Evolutionary conservation across 345 rosid genomes (phyloP).

Genomic region (Mallotus nudiflorus): DNA sequence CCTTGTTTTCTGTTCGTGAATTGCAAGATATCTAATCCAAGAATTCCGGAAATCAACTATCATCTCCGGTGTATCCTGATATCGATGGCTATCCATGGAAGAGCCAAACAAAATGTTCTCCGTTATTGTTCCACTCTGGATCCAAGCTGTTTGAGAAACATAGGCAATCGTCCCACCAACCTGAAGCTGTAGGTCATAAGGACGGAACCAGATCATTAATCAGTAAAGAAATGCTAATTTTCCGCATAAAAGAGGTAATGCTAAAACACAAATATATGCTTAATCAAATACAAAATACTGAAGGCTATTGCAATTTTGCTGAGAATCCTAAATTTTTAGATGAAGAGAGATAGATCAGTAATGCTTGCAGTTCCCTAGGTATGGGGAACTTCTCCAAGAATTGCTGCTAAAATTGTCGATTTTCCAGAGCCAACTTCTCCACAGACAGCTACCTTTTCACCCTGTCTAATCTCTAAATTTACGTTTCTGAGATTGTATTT

Average conservation of each 20-base stretch:
- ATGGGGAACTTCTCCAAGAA: conserved; percentile 84
- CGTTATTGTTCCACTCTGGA: conserved; percentile 81
- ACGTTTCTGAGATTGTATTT: conserved; percentile 64
- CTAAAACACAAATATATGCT: neutral
- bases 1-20: too few species aligned
- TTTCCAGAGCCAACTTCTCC: conserved; percentile 99
- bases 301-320: neutral
- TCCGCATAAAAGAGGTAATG: neutral
- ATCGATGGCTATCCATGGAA: conserved; percentile 60
- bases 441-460: conserved; percentile 83
- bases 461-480: conserved; percentile 52
- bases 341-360: neutral
- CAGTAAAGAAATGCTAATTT: neutral
- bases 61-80: conserved; percentile 75
- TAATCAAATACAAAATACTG: neutral
- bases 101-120: conserved; percentile 86
- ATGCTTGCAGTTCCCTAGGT: conserved; percentile 66
- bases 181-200: conserved; percentile 48
- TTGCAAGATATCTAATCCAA: too few species aligned
- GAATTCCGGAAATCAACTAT: too few species aligned
- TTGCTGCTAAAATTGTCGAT: conserved; percentile 85
- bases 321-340: neutral
- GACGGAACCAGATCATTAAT: conserved; percentile 8
- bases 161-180: conserved; percentile 78
- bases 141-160: conserved; percentile 97